phyloP scores from a whole-genome alignment of 1,139 yeast genomes.

The Hemisphaericaspora subhashii region DNA sequence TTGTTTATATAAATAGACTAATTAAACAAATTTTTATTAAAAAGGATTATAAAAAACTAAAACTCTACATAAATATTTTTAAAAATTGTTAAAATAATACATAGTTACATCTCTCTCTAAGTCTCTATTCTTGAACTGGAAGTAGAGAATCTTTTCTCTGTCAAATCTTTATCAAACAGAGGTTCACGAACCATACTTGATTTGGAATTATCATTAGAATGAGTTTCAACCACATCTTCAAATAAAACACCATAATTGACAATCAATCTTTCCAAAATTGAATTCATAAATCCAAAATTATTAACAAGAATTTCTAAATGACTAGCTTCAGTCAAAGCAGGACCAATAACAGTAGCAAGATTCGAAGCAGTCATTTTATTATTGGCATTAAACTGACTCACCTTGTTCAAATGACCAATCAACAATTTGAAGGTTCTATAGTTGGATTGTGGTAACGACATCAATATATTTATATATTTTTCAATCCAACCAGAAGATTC shows the following conservation, averaged over 20 bases:
- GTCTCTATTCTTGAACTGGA: not conserved
- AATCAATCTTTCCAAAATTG: slow-evolving; percentile 52
- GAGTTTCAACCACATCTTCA: slow-evolving; percentile 14
- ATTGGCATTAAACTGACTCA: slow-evolving; percentile 56
- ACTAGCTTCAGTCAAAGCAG: slow-evolving; percentile 61
- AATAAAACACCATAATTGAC: slow-evolving; percentile 42
- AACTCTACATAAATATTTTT: not conserved
- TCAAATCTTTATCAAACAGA: not conserved
- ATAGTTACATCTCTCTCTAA: not conserved
- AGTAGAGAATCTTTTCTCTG: not conserved
- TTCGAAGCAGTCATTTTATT: slow-evolving; percentile 82
- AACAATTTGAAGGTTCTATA: slow-evolving; percentile 67
- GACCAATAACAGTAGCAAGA: slow-evolving; percentile 74
- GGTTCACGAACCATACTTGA: not conserved
- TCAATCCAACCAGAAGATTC: slow-evolving; percentile 22
- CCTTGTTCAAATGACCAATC: slow-evolving; percentile 64
- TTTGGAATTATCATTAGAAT: not conserved
- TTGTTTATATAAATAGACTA: not conserved
- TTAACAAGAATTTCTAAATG: slow-evolving; percentile 48
- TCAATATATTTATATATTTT: slow-evolving; percentile 46
- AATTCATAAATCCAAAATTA: slow-evolving; percentile 58
- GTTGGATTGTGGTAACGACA: slow-evolving; percentile 60
- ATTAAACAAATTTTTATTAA: not conserved
- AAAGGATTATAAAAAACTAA: not conserved
- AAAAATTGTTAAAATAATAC: not conserved